Conservation (phyloP, 2,329 filamentous ascomycete species). For the Paraphaeosphaeria minitans region DNA sequence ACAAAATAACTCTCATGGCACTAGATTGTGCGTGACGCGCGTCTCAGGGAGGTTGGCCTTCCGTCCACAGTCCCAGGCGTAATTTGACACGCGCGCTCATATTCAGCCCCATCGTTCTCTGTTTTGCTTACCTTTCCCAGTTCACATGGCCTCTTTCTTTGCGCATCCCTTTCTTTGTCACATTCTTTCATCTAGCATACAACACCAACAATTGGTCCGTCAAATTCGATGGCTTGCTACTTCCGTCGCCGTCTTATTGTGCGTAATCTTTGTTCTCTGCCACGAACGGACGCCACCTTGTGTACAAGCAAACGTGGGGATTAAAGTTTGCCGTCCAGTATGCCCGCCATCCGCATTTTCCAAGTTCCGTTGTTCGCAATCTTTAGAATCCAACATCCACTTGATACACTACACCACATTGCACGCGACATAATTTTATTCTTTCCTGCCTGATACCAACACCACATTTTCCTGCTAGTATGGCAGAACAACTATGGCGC, state of each 20-base stretch:
- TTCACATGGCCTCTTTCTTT: neutral
- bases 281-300: neutral
- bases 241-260: slow-evolving; percentile 3
- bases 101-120: neutral
- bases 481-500: neutral
- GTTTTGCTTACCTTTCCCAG: neutral
- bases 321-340: neutral
- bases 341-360: neutral
- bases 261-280: neutral
- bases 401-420: neutral
- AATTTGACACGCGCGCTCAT: neutral
- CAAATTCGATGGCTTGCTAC: neutral
- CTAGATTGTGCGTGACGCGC: neutral
- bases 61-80: neutral
- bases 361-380: neutral
- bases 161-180: neutral
- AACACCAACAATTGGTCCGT: neutral
- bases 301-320: neutral
- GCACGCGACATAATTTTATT: neutral
- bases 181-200: neutral
- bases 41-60: neutral
- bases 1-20: neutral
- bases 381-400: neutral
- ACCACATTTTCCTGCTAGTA: neutral
- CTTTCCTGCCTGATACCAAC: neutral